Evolutionary conservation across 805 yeast genomes (phyloP), one percentile per base, ranked within the genome.

Genomic region (Candida taoyuanica): DNA sequence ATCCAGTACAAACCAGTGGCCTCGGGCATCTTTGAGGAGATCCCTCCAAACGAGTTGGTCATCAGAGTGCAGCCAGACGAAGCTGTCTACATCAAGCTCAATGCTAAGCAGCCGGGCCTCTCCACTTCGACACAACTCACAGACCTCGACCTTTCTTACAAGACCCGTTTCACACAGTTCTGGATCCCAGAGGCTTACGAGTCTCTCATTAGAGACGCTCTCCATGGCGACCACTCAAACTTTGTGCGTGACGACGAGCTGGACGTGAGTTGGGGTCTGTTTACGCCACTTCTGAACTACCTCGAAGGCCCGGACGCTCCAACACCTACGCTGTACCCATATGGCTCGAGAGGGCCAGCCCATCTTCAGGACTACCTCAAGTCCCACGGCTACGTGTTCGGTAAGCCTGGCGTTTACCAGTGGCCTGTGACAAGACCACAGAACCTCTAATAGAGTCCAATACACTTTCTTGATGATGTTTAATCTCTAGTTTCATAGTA

Each of bases 181-280:
- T 84, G 93, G 81, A 89, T 93, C 56, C 98, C 98, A 31, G 96
- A 91, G 70, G 98, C 98, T 29, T 93, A 93, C 64, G 98, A 93
- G 70, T 84, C 96, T 1, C 76, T 93, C 53, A 86, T 93, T 54
- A 78, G 94, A 64, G 98, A 93, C 64, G 85, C 91, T 47, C 65
- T 83, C 58, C 74, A 77, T 50, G 98, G 94, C 40, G 95, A 89
- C 64, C 98, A 93, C 67, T 85, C 98, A 36, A 91, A 91, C 69
- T 93, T 93, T 60, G 98, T 93, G 24, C 82, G 98, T 68, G 97
- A 91, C 60, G 98, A 93, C 61, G 98, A 93, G 69, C 75, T 93
- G 58, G 97, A 89, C 40, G 79, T 82, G 42, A 82, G 94, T 44
- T 93, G 98, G 98, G 73, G 73, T 51, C 68, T 93, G 42, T 93